Evolutionary conservation across 2,329 filamentous ascomycete genomes (phyloP).

Genomic region (Geoglossum cookeanum): DNA sequence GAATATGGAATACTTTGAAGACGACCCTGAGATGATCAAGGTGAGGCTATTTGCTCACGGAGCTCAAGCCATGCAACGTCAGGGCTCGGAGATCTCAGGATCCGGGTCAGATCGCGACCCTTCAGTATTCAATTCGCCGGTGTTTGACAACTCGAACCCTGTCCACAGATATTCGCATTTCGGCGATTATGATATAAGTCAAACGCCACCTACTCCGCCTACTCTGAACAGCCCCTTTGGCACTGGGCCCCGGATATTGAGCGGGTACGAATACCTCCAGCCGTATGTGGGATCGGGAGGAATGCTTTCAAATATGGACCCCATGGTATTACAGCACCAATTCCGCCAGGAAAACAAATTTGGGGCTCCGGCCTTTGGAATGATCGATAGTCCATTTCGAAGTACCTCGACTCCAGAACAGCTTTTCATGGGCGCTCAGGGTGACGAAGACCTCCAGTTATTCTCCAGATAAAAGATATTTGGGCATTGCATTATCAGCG

Average conservation of each 20-base stretch:
- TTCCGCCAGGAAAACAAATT: neutral
- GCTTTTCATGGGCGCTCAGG: neutral
- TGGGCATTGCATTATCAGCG: neutral
- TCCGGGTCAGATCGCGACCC: slow-evolving; percentile 25
- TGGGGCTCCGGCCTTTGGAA: neutral
- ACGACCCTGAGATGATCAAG: slow-evolving; percentile 35
- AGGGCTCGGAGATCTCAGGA: slow-evolving; percentile 36
- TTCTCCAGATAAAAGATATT: neutral
- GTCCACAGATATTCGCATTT: neutral
- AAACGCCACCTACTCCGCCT: neutral
- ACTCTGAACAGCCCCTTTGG: neutral
- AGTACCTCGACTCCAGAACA: neutral
- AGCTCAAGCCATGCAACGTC: slow-evolving; percentile 30
- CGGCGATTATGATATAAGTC: neutral
- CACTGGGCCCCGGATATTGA: neutral
- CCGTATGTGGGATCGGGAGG: neutral
- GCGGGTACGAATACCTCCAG: neutral
- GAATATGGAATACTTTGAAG: slow-evolving; percentile 29
- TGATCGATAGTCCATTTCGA: neutral
- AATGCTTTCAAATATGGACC: neutral
- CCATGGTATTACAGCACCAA: neutral
- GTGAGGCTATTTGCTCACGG: slow-evolving; percentile 33
- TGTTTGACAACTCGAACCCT: neutral
- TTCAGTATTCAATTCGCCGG: neutral
- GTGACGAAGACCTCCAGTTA: neutral